These are phyloP conservation scores for Phytopythium sindhum DNA, from an alignment of 352 stramenopile species.

Conservation along the genomic window DNA sequence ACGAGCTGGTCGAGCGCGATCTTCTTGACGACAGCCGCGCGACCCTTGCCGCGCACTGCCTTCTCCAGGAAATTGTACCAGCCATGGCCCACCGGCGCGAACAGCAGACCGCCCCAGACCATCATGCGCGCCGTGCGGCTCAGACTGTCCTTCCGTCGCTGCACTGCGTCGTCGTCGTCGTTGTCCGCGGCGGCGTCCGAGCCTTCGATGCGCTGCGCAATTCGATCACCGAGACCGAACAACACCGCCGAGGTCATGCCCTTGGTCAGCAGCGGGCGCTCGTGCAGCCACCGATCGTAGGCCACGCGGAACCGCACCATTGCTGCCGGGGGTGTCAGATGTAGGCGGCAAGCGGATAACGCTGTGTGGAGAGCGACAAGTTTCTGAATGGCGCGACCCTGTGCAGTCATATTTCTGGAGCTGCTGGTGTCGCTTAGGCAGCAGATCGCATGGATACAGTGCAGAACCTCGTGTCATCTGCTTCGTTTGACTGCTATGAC, in stretches of 20 bases:
- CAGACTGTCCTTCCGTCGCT: conserved; percentile 12
- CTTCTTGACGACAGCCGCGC: conserved; percentile 27
- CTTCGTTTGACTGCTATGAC: neutral
- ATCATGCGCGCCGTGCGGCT: conserved; percentile 57
- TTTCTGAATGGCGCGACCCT: neutral
- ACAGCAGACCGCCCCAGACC: conserved; percentile 84
- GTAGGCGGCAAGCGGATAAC: neutral
- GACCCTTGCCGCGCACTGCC: conserved; percentile 20
- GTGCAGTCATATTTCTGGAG: neutral
- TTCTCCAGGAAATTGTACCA: conserved; percentile 90
- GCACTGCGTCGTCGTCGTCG: conserved; percentile 9
- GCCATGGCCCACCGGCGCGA: conserved; percentile 85
- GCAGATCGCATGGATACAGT: neutral
- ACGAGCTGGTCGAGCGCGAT: conserved; percentile 35
- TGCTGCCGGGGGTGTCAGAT: neutral
- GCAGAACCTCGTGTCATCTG: neutral
- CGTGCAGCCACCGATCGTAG: conserved; percentile 54
- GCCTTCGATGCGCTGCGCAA: conserved; percentile 50
- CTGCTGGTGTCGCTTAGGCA: neutral
- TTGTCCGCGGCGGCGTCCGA: conserved; percentile 3
- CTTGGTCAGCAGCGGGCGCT: conserved; percentile 65
- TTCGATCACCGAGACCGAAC: conserved; percentile 62
- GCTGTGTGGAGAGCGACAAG: neutral
- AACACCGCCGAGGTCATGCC: conserved; percentile 57
- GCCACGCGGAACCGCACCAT: conserved; percentile 41